These are phyloP conservation scores for Ustilago nuda DNA, from an alignment of 1,284 basidiomycete species.

Conservation along the genomic window DNA sequence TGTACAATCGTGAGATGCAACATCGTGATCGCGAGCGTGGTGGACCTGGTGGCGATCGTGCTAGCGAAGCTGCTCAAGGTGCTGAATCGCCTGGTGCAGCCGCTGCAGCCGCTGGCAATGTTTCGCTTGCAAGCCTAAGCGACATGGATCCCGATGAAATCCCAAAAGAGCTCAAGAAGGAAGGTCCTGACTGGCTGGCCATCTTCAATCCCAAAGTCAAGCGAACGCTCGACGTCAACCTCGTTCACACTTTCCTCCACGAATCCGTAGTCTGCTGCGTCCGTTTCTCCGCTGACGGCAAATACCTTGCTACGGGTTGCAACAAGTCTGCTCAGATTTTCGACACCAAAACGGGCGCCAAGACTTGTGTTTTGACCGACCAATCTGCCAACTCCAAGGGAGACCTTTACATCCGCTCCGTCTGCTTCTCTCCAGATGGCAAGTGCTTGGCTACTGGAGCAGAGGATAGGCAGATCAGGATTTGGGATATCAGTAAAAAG, in stretches of 20 bases:
- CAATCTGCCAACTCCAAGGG: conserved; percentile 55
- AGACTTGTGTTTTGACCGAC: conserved; percentile 78
- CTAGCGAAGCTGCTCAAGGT: conserved; percentile 18
- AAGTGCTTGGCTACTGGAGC: conserved; percentile 67
- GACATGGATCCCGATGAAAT: conserved; percentile 69
- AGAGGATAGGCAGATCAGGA: conserved; percentile 67
- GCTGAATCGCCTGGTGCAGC: conserved; percentile 47
- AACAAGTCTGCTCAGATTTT: conserved; percentile 90
- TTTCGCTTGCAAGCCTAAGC: conserved; percentile 62
- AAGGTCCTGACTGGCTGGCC: conserved; percentile 93
- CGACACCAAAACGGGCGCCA: conserved; percentile 84
- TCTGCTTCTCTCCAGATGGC: conserved; percentile 68
- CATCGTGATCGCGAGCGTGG: conserved; percentile 46
- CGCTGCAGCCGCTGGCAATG: conserved; percentile 58
- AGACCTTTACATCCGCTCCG: conserved; percentile 68
- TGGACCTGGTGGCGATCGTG: conserved; percentile 15
- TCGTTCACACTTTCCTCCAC: conserved; percentile 91
- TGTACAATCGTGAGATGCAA: conserved; percentile 43
- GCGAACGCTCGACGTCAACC: conserved; percentile 82
- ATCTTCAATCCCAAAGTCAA: conserved; percentile 89
- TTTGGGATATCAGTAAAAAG: conserved; percentile 83
- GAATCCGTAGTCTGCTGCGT: conserved; percentile 93
- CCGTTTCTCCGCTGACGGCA: conserved; percentile 87
- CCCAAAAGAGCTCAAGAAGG: conserved; percentile 76
- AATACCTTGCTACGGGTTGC: conserved; percentile 88